Percentiles rank a stretch among this genome's conserved stretches.
Conservation (phyloP, 805 yeast species). For the Saccharomycopsis javanensis region DNA sequence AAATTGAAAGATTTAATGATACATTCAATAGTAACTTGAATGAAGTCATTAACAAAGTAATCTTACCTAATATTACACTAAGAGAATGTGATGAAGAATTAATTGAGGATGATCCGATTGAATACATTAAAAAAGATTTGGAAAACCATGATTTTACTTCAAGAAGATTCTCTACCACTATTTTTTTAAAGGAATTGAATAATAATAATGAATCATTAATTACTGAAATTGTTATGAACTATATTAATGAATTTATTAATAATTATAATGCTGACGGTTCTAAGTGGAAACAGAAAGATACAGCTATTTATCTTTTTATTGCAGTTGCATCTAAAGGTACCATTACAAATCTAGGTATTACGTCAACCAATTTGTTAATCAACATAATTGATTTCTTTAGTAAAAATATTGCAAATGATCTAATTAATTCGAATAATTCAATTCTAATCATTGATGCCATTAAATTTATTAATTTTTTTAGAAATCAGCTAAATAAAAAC, state of each 20-base stretch:
- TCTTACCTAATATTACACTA: slow-evolving; percentile 79
- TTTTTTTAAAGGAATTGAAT: slow-evolving; percentile 78
- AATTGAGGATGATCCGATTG: slow-evolving; percentile 96
- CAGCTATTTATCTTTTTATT: slow-evolving; percentile 76
- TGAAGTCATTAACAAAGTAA: slow-evolving; percentile 71
- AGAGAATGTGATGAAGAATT: slow-evolving; percentile 85
- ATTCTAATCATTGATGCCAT: slow-evolving; percentile 88
- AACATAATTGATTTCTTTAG: slow-evolving; percentile 84
- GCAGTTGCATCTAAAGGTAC: slow-evolving; percentile 88
- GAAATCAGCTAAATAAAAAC: slow-evolving; percentile 85
- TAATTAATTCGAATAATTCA: slow-evolving; percentile 54
- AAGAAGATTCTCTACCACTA: slow-evolving; percentile 87
- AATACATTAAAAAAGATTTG: slow-evolving; percentile 81
- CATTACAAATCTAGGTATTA: slow-evolving; percentile 76
- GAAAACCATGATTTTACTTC: slow-evolving; percentile 94
- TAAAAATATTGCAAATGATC: slow-evolving; percentile 72
- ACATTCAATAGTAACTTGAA: slow-evolving; percentile 56
- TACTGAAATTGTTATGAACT: slow-evolving; percentile 64
- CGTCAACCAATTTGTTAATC: slow-evolving; percentile 72
- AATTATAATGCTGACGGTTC: slow-evolving; percentile 34
- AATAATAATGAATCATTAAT: slow-evolving; percentile 64
- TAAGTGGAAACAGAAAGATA: slow-evolving; percentile 81
- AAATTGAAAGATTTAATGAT: slow-evolving; percentile 55
- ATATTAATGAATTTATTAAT: slow-evolving; percentile 58
- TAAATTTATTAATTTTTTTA: slow-evolving; percentile 76